These are phyloP conservation scores for Mycena latifolia DNA, from an alignment of 768 basidiomycete genomes.

Conservation along the genomic window DNA sequence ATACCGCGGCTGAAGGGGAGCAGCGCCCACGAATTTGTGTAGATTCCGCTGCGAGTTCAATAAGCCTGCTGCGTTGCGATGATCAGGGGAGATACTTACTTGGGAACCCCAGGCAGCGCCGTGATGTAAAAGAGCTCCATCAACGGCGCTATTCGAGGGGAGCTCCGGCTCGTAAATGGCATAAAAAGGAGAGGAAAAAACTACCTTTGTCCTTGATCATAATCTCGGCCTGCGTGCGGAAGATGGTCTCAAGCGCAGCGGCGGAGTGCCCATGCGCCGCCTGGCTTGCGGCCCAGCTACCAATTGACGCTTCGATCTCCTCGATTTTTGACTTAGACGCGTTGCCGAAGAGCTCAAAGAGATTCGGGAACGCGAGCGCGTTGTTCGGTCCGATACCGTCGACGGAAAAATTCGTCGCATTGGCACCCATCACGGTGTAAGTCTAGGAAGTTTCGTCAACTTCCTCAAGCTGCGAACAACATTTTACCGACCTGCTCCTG, in stretches of 20 bases:
- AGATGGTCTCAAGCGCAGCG: slow-evolving; percentile 56
- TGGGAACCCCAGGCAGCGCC: slow-evolving; percentile 42
- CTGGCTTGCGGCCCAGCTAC: slow-evolving; percentile 58
- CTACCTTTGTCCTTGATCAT: slow-evolving; percentile 60
- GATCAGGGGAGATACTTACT: background rate
- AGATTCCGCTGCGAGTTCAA: slow-evolving; percentile 41
- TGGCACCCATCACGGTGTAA: slow-evolving; percentile 52
- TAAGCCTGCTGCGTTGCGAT: background rate
- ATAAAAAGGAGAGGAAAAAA: too few species aligned
- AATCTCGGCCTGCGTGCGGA: slow-evolving; percentile 55
- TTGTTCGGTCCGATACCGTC: slow-evolving; percentile 60
- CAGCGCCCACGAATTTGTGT: slow-evolving; percentile 62
- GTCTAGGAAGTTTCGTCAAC: slow-evolving; percentile 40
- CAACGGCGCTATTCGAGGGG: slow-evolving; percentile 61
- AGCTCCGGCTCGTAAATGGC: too few species aligned
- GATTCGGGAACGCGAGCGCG: slow-evolving; percentile 63
- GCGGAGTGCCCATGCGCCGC: slow-evolving; percentile 52
- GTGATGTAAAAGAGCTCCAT: slow-evolving; percentile 60
- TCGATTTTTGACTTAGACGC: slow-evolving; percentile 44
- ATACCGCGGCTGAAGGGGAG: slow-evolving; percentile 68
- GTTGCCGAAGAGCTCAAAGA: slow-evolving; percentile 59
- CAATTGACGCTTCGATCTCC: slow-evolving; percentile 50
- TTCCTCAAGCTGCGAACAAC: too few species aligned
- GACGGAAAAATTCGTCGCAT: slow-evolving; percentile 51
- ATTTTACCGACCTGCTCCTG: slow-evolving; percentile 59